Base-by-base conservation (phyloP, 2,329 filamentous ascomycete genomes). In the Clarireedia monteithiana region DNA sequence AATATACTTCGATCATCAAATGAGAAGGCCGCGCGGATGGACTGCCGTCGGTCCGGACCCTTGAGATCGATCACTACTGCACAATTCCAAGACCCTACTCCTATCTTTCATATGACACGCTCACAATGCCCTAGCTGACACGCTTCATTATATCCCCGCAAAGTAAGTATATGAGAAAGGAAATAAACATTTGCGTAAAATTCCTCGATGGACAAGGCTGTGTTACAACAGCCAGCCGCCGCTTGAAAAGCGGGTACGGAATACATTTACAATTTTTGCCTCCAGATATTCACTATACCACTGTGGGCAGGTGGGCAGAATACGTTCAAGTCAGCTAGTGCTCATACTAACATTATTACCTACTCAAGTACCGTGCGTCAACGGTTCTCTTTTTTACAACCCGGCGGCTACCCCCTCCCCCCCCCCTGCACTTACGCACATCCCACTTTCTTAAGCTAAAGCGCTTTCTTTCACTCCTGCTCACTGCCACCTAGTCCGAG, bases 401-500 rank as follows among this genome's bases (percentile, higher is more conserved):
- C 52, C 52, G 52, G 52, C 52, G 52, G 44, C 52, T 54, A 49
- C 30, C 30, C 50, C 20, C n/a, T n/a, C n/a, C n/a, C n/a, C n/a
- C n/a, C n/a, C 51, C 52, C 52, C 34, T 49, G 45, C 34, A 48
- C 44, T 38, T 17, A 53, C 30, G 50, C 42, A 53, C 26, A 53
- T 54, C 53, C 53, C 53, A 55, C 47, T 55, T 50, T 55, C 17
- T 50, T 50, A 23, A 55, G 26, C 27, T 36, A 51, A 50, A 23
- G 47, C 46, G 47, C 50, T 44, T 40, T 17, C 40, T 45, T 34
- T 45, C 40, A 30, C 26, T 48, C 55, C 55, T 52, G n/a, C 44
- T 58, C 56, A 59, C 62, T 64, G 59, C 58, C 59, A 60, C 62
- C 59, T 53, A 48, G 44, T 40, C 40, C 20, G 40, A 42, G 56